phyloP scores from a whole-genome alignment of 306 rosid species.

The Rosa persica region DNA sequence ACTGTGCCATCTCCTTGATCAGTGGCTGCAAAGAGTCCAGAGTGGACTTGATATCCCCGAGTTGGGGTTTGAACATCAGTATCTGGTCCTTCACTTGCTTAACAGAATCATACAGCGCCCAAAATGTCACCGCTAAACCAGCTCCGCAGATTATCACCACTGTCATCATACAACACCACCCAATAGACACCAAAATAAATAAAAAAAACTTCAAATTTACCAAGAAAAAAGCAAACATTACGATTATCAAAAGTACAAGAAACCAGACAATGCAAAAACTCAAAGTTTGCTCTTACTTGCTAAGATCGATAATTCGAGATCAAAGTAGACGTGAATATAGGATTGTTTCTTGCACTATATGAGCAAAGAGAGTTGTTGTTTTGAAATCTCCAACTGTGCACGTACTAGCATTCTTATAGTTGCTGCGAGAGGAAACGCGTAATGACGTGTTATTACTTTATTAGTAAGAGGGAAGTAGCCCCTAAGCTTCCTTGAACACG shows the following conservation, averaged over 20 bases:
- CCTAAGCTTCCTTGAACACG: too few relatives aligned
- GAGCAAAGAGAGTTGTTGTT: too few relatives aligned
- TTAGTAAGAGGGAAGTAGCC: too few relatives aligned
- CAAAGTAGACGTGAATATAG: too few relatives aligned
- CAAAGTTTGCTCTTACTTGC: not conserved
- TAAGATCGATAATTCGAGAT: not conserved
- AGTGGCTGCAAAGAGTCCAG: not conserved
- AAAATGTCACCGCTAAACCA: not conserved
- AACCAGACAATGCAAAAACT: not conserved
- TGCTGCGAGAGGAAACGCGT: too few relatives aligned
- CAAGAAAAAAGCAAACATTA: not conserved
- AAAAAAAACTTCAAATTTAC: not conserved
- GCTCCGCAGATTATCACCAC: not conserved
- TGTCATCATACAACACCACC: not conserved
- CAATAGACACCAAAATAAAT: not conserved
- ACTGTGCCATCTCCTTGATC: not conserved
- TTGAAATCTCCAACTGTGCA: too few relatives aligned
- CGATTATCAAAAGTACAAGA: not conserved
- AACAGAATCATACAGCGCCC: not conserved
- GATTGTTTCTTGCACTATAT: too few relatives aligned
- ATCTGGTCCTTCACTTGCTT: not conserved
- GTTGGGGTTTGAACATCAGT: not conserved
- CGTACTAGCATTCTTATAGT: too few relatives aligned
- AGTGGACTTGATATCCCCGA: constrained; percentile 1
- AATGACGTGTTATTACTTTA: too few relatives aligned